Conservation (phyloP, 2,329 filamentous ascomycete genomes). For the Coccinonectria pachysandricola region DNA sequence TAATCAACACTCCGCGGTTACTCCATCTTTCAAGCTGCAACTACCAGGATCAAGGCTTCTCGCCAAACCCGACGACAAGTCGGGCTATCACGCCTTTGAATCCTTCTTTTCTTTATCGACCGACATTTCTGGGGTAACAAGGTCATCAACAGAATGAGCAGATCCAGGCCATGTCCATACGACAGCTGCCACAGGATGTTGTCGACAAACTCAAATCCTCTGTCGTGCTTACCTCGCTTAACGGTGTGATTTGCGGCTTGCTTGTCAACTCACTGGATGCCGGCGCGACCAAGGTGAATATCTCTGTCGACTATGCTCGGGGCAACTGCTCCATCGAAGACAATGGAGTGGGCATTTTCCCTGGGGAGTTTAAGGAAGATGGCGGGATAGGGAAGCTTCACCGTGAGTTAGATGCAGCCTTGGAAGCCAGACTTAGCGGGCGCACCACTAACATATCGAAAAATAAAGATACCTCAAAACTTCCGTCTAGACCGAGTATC, state of each 20-base stretch:
- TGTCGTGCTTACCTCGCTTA: constrained; percentile 64
- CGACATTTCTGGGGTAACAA: no score
- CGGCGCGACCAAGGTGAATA: constrained; percentile 53
- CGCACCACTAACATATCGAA: no score
- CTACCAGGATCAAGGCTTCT: no score
- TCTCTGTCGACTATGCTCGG: constrained; percentile 63
- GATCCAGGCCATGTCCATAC: constrained; percentile 52
- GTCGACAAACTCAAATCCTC: constrained; percentile 78
- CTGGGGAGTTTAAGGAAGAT: constrained; percentile 57
- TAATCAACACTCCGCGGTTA: no score
- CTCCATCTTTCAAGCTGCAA: no score
- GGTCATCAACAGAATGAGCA: no score
- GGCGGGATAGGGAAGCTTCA: constrained; percentile 67
- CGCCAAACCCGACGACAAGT: no score
- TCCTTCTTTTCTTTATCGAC: no score
- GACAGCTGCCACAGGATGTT: constrained; percentile 58
- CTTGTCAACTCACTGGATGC: constrained; percentile 82
- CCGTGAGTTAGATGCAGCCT: constrained; percentile 43
- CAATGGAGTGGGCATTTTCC: constrained; percentile 67
- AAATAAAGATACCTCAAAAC: constrained; percentile 74
- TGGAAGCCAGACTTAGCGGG: no score
- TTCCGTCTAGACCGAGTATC: constrained; percentile 30
- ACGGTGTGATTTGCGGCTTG: constrained; percentile 59
- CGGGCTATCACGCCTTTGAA: no score
- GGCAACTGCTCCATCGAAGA: constrained; percentile 77